Evolutionary conservation across 768 basidiomycete species (phyloP).

Genomic region (Lentinula raphanica): DNA sequence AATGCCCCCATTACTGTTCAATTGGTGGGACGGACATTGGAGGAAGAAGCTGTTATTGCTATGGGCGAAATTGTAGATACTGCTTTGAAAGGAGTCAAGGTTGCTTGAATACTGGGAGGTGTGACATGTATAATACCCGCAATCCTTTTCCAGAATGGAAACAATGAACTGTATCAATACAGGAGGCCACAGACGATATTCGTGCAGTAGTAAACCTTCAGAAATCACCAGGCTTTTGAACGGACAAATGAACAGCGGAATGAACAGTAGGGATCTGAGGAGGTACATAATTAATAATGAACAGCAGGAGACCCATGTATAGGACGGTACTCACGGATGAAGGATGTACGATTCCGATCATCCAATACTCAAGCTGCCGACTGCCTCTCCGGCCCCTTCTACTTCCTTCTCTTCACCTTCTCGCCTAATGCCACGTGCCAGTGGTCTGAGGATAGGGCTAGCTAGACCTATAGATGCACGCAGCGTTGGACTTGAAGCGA

Average conservation of each 20-base stretch:
- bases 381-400: conserved; percentile 76
- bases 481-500: conserved; percentile 71
- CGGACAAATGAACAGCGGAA: too few relatives aligned
- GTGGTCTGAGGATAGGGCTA: conserved; percentile 72
- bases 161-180: background rate
- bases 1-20: conserved; percentile 64
- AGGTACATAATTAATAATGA: background rate
- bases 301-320: background rate
- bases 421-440: conserved; percentile 45
- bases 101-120: background rate
- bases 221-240: too few relatives aligned
- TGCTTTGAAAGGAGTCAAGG: conserved; percentile 33
- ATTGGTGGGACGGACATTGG: conserved; percentile 61
- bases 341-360: conserved; percentile 13
- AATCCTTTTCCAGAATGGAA: background rate
- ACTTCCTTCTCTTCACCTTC: conserved; percentile 66
- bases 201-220: background rate
- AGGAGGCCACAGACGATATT: background rate
- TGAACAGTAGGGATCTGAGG: background rate
- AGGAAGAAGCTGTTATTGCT: conserved; percentile 70
- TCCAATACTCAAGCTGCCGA: conserved; percentile 54
- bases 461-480: conserved; percentile 65
- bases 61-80: conserved; percentile 63
- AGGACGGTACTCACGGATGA: background rate
- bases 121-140: background rate